These are phyloP conservation scores for Hyaloperonospora brassicae DNA, from an alignment of 352 stramenopile species.

Conservation along the genomic window DNA sequence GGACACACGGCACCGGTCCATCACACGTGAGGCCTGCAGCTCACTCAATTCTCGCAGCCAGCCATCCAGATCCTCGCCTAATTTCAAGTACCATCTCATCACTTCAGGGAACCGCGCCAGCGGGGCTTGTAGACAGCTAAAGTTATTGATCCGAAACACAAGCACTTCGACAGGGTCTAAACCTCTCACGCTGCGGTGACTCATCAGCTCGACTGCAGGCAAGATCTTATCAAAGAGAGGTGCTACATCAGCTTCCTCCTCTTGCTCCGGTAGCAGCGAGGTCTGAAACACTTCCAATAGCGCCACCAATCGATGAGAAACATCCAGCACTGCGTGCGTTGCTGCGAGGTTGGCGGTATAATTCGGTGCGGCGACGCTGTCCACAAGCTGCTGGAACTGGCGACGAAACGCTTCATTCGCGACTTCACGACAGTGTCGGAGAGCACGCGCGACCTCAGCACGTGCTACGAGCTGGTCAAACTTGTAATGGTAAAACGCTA, in stretches of 20 bases:
- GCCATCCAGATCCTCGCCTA: constrained; percentile 28
- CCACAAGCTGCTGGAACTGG: constrained; percentile 45
- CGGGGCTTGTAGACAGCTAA: constrained; percentile 50
- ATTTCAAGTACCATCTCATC: constrained; percentile 26
- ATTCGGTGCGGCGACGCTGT: constrained; percentile 40
- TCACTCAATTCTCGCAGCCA: constrained; percentile 41
- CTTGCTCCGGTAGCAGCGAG: constrained; percentile 43
- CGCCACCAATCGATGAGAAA: constrained; percentile 43
- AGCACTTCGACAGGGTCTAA: constrained; percentile 42
- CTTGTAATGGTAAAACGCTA: constrained; percentile 62
- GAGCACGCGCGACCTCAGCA: constrained; percentile 26
- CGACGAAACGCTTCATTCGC: constrained; percentile 42
- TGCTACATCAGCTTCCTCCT: constrained; percentile 43
- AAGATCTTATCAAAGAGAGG: constrained; percentile 45
- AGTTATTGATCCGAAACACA: constrained; percentile 66
- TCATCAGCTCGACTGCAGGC: constrained; percentile 45
- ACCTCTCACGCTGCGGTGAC: constrained; percentile 30
- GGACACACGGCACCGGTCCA: constrained; percentile 38
- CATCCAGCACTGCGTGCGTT: constrained; percentile 48
- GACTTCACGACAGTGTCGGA: constrained; percentile 34
- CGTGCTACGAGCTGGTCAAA: constrained; percentile 37
- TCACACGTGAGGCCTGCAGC: constrained; percentile 33
- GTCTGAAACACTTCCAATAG: constrained; percentile 56
- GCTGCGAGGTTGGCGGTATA: constrained; percentile 52
- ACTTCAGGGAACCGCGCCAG: constrained; percentile 41